phyloP scores from a whole-genome alignment of 805 yeast species.

The Saturnispora sekii region DNA sequence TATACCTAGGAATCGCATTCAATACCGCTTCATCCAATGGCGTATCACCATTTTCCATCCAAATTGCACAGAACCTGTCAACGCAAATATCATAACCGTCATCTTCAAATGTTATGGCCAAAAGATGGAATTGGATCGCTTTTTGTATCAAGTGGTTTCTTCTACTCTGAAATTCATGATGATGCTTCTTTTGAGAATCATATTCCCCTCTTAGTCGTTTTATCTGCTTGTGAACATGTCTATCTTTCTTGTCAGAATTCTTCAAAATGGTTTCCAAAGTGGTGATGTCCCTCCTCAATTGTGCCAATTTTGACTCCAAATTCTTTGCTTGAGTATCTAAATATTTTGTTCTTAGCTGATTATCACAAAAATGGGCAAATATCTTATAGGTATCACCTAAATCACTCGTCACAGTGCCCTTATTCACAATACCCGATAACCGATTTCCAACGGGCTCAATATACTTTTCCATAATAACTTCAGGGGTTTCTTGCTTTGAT shows the following conservation, averaged over 20 bases:
- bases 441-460: constrained; percentile 36
- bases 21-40: constrained; percentile 30
- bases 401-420: constrained; percentile 11
- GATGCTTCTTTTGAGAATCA: constrained; percentile 39
- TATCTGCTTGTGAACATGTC: constrained; percentile 44
- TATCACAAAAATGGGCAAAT: constrained; percentile 67
- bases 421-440: constrained; percentile 13
- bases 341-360: constrained; percentile 40
- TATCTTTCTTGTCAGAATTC: constrained; percentile 30
- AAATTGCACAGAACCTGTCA: constrained; percentile 72
- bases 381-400: constrained; percentile 41
- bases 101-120: constrained; percentile 36
- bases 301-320: constrained; percentile 20
- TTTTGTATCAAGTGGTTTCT: constrained; percentile 32
- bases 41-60: constrained; percentile 49
- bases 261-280: constrained; percentile 37
- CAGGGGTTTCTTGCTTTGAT: constrained; percentile 60
- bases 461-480: constrained; percentile 45
- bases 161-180: constrained; percentile 29
- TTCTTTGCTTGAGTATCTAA: constrained; percentile 36
- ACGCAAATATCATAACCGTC: constrained; percentile 42
- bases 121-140: constrained; percentile 52
- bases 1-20: constrained; percentile 40
- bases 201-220: constrained; percentile 39
- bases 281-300: constrained; percentile 37